Evolutionary conservation across 257 asterid species (phyloP), one percentile per base, ranked within the genome.

Genomic region (Penstemon eatonii): DNA sequence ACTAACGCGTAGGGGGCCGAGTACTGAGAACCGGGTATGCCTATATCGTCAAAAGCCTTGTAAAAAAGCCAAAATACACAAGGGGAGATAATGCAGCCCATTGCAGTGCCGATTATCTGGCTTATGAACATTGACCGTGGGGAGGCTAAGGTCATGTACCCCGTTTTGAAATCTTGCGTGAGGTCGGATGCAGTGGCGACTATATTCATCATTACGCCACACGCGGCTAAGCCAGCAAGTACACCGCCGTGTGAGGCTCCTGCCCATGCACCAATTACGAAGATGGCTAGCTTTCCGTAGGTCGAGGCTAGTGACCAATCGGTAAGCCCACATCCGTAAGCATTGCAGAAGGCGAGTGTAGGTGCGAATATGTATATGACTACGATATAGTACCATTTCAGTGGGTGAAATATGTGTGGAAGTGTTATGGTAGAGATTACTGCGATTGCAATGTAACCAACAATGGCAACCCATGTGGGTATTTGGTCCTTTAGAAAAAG

Each of bases 191-290:
- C 98, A 3, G 98, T 91, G 3, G 98, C 73, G 38, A 89, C 98
- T 0, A 91, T 91, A 68, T 91, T 91, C 98, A 91, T 91, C 98
- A 91, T 89, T 64, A 91, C 98, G 1, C 98, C 98, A 69, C 96
- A 91, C 0, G 98, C 96, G 2, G 96, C 96, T 72, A 91, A 68
- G 4, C 98, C 98, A 0, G 98, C 96, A 38, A 92, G 92, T 66
- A 92, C 95, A 4, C 98, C 98, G 0, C 98, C 98, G 40, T 86
- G 83, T 44, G 81, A 15, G 39, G 92, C 81, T 42, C 98, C 98
- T 0, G 90, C 96, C 96, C 98, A 92, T 8, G 98, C 91, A 15
- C 98, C 98, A 11, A 92, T 76, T 2, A 82, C 80, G 65, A 92
- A 92, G 66, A 92, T 92, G 4, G 96, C 98, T 58, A 92, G 50